Percentiles rank a stretch among this genome's conserved stretches.
These are phyloP conservation scores for Trametes hirsuta DNA, from an alignment of 1,284 basidiomycete species.

Conservation along the genomic window DNA sequence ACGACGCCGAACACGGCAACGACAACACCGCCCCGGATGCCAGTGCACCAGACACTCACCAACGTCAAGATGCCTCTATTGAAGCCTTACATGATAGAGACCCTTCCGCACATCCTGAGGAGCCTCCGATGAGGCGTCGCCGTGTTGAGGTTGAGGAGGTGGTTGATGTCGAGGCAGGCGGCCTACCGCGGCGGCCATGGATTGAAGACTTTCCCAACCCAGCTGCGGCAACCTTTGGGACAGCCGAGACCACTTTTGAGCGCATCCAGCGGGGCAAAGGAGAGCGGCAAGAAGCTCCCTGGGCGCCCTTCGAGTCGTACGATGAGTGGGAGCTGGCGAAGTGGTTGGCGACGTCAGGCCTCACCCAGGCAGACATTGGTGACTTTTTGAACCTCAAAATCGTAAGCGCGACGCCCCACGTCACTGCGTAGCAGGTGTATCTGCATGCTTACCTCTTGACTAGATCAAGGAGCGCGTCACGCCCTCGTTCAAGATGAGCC, in stretches of 20 bases:
- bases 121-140: neutral
- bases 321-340: slow-evolving; percentile 37
- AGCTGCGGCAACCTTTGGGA: slow-evolving; percentile 1
- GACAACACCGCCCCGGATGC: no score
- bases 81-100: no score
- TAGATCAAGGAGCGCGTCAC: slow-evolving; percentile 17
- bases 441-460: neutral
- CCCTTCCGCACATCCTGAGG: no score
- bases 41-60: no score
- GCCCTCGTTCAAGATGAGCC: slow-evolving; percentile 30
- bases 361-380: slow-evolving; percentile 34
- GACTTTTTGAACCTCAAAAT: slow-evolving; percentile 37
- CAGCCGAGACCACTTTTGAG: slow-evolving; percentile 24
- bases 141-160: slow-evolving; percentile 19
- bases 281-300: slow-evolving; percentile 8
- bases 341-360: slow-evolving; percentile 34
- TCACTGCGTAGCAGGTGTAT: no score
- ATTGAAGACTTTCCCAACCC: slow-evolving; percentile 2
- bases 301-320: slow-evolving; percentile 28
- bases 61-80: no score
- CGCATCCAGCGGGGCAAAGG: slow-evolving; percentile 3
- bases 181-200: slow-evolving; percentile 16
- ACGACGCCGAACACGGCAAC: neutral
- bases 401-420: slow-evolving; percentile 23
- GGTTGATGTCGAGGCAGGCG: slow-evolving; percentile 16